Evolutionary conservation across 768 basidiomycete species (phyloP).

Genomic region (Boletellus ananiceps): DNA sequence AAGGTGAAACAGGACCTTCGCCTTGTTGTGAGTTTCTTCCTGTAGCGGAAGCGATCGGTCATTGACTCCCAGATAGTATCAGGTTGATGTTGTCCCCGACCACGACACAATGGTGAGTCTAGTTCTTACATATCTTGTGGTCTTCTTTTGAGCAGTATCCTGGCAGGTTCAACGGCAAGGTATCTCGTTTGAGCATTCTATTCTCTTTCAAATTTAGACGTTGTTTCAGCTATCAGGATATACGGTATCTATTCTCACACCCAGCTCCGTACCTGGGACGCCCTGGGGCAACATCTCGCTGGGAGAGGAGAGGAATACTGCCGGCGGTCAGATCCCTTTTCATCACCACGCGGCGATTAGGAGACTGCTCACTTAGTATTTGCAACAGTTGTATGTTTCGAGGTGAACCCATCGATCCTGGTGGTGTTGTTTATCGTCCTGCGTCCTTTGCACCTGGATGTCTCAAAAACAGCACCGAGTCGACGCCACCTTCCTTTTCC

Average conservation of each 20-base stretch:
- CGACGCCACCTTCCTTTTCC: conserved; percentile 32
- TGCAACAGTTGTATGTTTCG: conserved; percentile 44
- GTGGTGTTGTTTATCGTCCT: conserved; percentile 45
- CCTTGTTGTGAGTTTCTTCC: conserved; percentile 40
- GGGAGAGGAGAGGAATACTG: conserved; percentile 50
- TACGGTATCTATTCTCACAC: conserved; percentile 50
- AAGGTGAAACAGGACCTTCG: conserved; percentile 55
- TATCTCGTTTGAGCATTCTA: conserved; percentile 5
- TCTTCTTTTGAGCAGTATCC: not conserved
- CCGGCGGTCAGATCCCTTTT: conserved; percentile 35
- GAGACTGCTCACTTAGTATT: not conserved
- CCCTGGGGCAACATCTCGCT: conserved; percentile 38
- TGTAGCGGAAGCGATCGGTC: not conserved
- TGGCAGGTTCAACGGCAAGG: conserved; percentile 39
- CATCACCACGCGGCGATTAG: not conserved
- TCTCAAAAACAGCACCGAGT: conserved; percentile 13
- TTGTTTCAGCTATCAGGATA: conserved; percentile 39
- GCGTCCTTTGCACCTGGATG: conserved; percentile 47
- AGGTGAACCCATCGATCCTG: conserved; percentile 29
- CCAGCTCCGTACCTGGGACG: conserved; percentile 46
- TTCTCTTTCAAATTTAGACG: not conserved
- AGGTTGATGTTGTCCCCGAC: conserved; percentile 43
- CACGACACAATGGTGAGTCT: conserved; percentile 30
- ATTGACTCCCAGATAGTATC: conserved; percentile 35
- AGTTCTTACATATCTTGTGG: not conserved